Base-by-base conservation (phyloP, 257 asterid genomes). In the Gentiana macrophylla region DNA sequence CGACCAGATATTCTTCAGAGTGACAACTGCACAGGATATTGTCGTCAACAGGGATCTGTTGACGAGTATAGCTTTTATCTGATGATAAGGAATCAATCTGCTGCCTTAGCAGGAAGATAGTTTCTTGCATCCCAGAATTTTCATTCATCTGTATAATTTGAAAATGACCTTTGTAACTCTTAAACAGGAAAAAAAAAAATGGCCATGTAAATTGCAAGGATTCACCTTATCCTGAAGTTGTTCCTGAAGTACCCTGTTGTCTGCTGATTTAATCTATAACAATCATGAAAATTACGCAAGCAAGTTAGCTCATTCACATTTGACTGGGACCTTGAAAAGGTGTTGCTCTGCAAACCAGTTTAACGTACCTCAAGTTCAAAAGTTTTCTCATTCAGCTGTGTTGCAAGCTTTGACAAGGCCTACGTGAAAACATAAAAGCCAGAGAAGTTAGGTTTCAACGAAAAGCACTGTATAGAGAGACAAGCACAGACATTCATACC, bases 241-340 rank as follows among this genome's bases (percentile, higher is more conserved):
- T 71, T 86, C 95, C 74, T 86, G 95, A 62, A 86, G 94, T 63
- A 86, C 80, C 74, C 95, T 79, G 82, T 86, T 81, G 66, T 83
- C 94, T 41, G 94, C 95, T 70, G 95, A 79, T 81, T 79, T 86
- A 60, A 83, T 83, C 91, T 86, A 59, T 63, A 13, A 32, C 59
- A 56, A 57, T 62, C 59, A 59, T 60, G 5, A 60, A 49, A 55
- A 62, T 15, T 53, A 70, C 47, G 32, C 63, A 38, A 48, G 24
- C 53, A 34, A 36, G 66, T 86, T 56, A 83, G 76, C 73, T 63
- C 46, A 5, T 41, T 5, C 46, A n/a, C 45, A 72, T 61, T 52
- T 59, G 54, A 55, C 12, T 54, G 33, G 54, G 53, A 6, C 7
- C 35, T 44, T 3, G 35, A 64, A 66, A 46, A 60, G 63, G 38